Percentiles rank a stretch among this genome's conserved stretches.
phyloP scores from a whole-genome alignment of 371 early-diverging fungal species.

The Apophysomyces elegans region DNA sequence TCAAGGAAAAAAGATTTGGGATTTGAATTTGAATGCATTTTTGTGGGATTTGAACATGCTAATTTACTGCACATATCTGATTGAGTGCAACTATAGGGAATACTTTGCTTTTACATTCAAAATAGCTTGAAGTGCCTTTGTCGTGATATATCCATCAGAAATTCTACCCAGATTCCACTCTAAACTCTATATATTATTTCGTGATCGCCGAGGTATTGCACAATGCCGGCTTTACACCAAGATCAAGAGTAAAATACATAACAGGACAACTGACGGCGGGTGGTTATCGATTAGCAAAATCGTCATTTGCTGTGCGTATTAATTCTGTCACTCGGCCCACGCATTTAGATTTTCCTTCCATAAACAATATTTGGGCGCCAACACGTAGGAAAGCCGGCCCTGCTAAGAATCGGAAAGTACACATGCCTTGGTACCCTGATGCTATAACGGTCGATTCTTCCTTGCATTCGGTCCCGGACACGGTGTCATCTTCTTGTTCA shows the following conservation, averaged over 20 bases:
- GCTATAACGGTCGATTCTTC: not conserved
- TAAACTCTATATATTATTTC: no score
- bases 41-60: no score
- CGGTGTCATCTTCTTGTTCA: constrained; percentile 1
- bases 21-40: no score
- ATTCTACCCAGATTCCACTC: no score
- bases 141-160: no score
- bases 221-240: no score
- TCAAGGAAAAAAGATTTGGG: no score
- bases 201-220: no score
- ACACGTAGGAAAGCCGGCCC: constrained; percentile 81
- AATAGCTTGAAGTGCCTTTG: no score
- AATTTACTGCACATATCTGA: no score
- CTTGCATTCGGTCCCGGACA: not conserved
- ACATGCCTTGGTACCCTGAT: constrained; percentile 55
- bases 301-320: not conserved
- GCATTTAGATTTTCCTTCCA: constrained; percentile 87
- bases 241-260: not conserved
- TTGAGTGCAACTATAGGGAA: no score
- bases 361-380: constrained; percentile 76
- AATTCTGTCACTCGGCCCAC: constrained; percentile 76
- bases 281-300: not conserved
- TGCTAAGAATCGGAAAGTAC: constrained; percentile 76
- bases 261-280: not conserved
- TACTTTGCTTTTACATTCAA: no score